Base-by-base conservation (phyloP, 306 rosid species). In the Quercus parvula region DNA sequence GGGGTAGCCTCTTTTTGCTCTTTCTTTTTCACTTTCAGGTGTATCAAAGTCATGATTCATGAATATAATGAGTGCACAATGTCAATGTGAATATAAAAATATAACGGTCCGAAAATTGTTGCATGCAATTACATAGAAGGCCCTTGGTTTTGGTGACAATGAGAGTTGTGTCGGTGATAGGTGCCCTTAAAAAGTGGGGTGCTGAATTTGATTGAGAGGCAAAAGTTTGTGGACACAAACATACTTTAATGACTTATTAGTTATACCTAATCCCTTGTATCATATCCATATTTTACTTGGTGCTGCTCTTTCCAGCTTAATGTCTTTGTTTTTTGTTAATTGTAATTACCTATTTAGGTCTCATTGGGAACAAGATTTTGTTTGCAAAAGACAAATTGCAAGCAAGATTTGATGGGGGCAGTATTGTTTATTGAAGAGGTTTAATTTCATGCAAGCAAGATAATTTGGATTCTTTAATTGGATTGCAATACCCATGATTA, bases 281-380 rank as follows among this genome's bases (percentile, higher is more conserved):
- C 12, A 41, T 8, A 41, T 31, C 2, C 3, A n/a, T 11, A 30
- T 10, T 6, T 38, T 35, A 13, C 27, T 5, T 27, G 19, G 35
- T 12, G 63, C 71, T 74, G 58, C 84, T 20, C 24, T 7, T 44
- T 79, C 81, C 90, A 78, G 87, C 86, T 35, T 70, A 72, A 11
- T 59, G 69, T 19, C 56, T 81, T 41, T 81, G 86, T 49, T 41
- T 35, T 62, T 69, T 67, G 51, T 80, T 56, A 56, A 56, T 70
- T 73, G 79, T 75, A 58, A 33, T 46, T 44, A 54, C 71, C 76
- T 63, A 74, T 64, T 73, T 77, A 63, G 82, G 81, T 77, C 63
- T 44, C 57, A 15, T 20, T 49, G 70, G 69, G 59, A 33, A 51
- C 70, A 68, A 35, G 30, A 35, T 74, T 64, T 75, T 28, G 54